These are phyloP conservation scores for Cytospora mali DNA, from an alignment of 2,329 filamentous ascomycete species.

Conservation along the genomic window DNA sequence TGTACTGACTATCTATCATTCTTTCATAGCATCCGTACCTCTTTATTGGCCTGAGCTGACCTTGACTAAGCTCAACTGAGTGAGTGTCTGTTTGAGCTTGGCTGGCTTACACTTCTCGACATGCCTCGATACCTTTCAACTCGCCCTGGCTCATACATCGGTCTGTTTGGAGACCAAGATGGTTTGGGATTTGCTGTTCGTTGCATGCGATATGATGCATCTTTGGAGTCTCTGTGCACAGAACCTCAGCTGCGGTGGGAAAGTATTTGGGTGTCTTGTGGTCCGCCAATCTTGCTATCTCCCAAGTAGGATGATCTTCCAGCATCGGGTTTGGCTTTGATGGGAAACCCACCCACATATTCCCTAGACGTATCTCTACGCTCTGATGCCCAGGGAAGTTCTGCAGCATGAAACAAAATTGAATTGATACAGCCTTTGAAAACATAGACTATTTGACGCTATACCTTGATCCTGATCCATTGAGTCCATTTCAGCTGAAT, in stretches of 20 bases:
- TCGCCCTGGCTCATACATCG: not conserved
- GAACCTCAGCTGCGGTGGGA: not conserved
- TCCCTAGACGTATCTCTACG: not conserved
- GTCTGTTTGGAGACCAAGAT: not conserved
- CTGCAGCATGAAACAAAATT: not conserved
- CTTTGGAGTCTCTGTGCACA: not conserved
- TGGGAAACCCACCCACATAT: not conserved
- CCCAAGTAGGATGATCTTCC: not conserved
- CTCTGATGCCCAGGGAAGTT: not conserved
- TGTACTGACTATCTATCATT: too few species aligned
- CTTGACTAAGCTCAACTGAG: not conserved
- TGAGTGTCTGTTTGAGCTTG: too few species aligned
- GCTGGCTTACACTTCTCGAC: not conserved
- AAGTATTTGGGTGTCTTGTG: not conserved
- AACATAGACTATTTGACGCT: not conserved
- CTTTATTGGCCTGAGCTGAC: not conserved
- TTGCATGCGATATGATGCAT: not conserved
- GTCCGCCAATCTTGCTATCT: not conserved
- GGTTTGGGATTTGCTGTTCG: not conserved
- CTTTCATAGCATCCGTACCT: not conserved
- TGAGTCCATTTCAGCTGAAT: not conserved
- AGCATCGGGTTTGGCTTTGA: too few species aligned
- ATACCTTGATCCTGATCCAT: not conserved
- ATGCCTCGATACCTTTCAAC: too few species aligned
- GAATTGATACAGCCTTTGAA: not conserved